phyloP scores from a whole-genome alignment of 768 basidiomycete genomes.

The Psilocybe tampanensis region DNA sequence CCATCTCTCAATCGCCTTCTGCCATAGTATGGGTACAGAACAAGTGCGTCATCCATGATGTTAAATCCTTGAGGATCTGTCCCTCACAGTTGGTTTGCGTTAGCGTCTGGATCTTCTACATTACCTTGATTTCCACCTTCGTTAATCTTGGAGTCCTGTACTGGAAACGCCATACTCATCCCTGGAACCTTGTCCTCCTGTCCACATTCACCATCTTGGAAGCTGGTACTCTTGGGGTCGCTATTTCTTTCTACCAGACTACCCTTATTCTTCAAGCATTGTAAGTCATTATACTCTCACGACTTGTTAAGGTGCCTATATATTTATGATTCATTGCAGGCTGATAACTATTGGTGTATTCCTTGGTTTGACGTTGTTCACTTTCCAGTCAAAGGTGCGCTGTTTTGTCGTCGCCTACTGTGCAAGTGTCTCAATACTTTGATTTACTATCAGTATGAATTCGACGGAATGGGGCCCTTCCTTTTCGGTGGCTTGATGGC shows the following conservation, averaged over 20 bases:
- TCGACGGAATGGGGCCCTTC: conserved; percentile 90
- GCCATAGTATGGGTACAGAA: conserved; percentile 71
- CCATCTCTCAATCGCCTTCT: conserved; percentile 62
- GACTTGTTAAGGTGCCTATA: conserved; percentile 6
- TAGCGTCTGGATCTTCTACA: conserved; percentile 80
- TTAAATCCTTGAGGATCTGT: not conserved
- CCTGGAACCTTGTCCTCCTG: conserved; percentile 83
- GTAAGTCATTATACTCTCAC: conserved; percentile 42
- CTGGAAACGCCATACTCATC: conserved; percentile 93
- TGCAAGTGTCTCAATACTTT: not conserved
- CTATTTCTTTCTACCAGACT: conserved; percentile 75
- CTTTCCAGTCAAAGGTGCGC: conserved; percentile 86
- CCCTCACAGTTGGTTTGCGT: not conserved
- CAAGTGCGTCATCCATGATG: conserved; percentile 50
- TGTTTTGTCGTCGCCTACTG: not conserved
- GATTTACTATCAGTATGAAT: conserved; percentile 73
- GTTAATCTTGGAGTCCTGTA: conserved; percentile 79
- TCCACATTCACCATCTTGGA: conserved; percentile 90
- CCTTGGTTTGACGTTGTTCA: conserved; percentile 91
- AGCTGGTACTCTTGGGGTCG: conserved; percentile 86
- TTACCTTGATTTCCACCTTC: conserved; percentile 78
- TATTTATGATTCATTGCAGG: conserved; percentile 25
- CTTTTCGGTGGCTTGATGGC: conserved; percentile 85
- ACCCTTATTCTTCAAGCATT: conserved; percentile 84
- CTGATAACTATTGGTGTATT: conserved; percentile 93